Evolutionary conservation across 2,329 filamentous ascomycete species (phyloP), one percentile per base, ranked within the genome.

Genomic region (Cercospora sp.): DNA sequence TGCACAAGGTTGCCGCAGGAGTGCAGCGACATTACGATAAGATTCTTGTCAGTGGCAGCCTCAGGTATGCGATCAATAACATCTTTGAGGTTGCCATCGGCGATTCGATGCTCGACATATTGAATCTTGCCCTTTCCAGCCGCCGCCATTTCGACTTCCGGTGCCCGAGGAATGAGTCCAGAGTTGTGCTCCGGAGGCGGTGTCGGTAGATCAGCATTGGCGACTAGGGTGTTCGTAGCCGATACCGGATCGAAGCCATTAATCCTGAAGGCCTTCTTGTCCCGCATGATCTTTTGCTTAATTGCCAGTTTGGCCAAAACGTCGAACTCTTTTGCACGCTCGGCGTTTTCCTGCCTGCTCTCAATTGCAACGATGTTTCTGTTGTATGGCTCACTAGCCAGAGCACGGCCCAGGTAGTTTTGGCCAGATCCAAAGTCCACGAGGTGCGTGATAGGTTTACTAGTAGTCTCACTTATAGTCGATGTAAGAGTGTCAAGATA

Each of bases 1-100:
- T 99, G 95, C 0, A 96, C 91, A n/a, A 99, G 88, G 73, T 99
- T 98, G 30, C 95, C 95, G 77, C 95, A 99, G 0, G 94, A 98
- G 79, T 99, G 95, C 18, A 99, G 92, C 0, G 95, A 98, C 31
- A 98, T 90, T 16, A 94, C 91, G 90, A 97, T 93, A 42, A 96
- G 84, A 75, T 64, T 80, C 58, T 72, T 71, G n/a, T 67, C 53
- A 10, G 48, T 13, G 30, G 64, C 42, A 12, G 30, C 20, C 4
- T 67, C 62, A 4, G 71, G 68, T 40, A 77, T 74, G 80, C 89
- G 85, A 3, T 84, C 78, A n/a, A 93, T 85, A 12, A 93, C 88
- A 6, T 87, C 84, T 0, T 84, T 84, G 13, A 96, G 82, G 75
- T 94, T 88, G 48, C 91, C 92, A 72, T 91, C 89, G 78, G 91